Evolutionary conservation across 306 rosid species (phyloP).

Genomic region (Lablab purpureus): DNA sequence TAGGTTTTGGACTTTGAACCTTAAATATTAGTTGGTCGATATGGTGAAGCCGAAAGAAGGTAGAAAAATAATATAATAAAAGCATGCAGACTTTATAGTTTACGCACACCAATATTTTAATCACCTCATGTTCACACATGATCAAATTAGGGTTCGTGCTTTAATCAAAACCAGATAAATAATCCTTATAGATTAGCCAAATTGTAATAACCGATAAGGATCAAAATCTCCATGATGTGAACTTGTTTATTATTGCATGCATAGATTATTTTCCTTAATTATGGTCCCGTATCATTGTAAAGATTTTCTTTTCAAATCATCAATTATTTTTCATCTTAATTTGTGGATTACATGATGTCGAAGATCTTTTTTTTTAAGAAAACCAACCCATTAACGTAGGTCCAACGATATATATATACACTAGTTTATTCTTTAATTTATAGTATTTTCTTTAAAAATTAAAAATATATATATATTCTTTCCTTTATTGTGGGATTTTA

Average conservation of each 20-base stretch:
- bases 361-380: background rate
- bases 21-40: conserved; percentile 35
- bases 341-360: background rate
- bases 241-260: background rate
- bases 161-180: conserved; percentile 16
- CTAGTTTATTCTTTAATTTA: background rate
- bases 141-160: background rate
- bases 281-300: conserved; percentile 37
- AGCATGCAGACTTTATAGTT: background rate
- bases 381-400: background rate
- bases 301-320: conserved; percentile 37
- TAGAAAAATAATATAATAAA: conserved; percentile 22
- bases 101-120: conserved; percentile 9
- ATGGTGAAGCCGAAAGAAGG: conserved; percentile 48
- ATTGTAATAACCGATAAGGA: conserved; percentile 39
- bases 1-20: conserved; percentile 34
- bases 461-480: no score
- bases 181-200: conserved; percentile 8
- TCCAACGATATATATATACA: no score
- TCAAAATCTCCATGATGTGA: conserved; percentile 17
- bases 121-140: conserved; percentile 4
- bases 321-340: conserved; percentile 1
- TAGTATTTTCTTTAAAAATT: background rate
- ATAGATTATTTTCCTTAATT: background rate
- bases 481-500: background rate